Evolutionary conservation across 352 stramenopile species (phyloP).

Genomic region (Thraustochytrium striatum): DNA sequence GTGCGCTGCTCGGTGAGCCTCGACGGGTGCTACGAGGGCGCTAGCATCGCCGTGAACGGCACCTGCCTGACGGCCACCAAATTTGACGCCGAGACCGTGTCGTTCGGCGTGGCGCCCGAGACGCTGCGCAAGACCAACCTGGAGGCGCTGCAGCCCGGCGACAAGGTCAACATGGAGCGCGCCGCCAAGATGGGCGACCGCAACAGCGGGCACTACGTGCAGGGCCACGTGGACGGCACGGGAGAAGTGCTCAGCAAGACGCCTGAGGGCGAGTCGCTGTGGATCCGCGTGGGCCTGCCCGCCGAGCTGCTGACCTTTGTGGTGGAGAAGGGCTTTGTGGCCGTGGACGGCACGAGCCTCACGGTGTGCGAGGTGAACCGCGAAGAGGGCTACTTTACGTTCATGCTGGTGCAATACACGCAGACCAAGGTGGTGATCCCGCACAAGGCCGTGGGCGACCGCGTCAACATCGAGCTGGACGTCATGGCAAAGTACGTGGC

Average conservation of each 20-base stretch:
- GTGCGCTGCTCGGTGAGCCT: conserved; percentile 53
- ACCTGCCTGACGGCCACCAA: conserved; percentile 93
- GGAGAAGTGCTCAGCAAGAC: conserved; percentile 79
- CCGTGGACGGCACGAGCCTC: conserved; percentile 94
- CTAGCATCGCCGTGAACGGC: conserved; percentile 93
- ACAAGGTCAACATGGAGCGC: conserved; percentile 90
- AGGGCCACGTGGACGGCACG: conserved; percentile 94
- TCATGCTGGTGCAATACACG: conserved; percentile 98
- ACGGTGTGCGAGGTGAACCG: conserved; percentile 79
- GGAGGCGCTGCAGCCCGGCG: conserved; percentile 64
- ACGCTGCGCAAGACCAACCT: conserved; percentile 88
- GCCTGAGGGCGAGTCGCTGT: conserved; percentile 89
- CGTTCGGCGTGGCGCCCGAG: conserved; percentile 90
- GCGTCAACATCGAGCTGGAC: conserved; percentile 85
- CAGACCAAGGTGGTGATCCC: conserved; percentile 93
- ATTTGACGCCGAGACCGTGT: conserved; percentile 73
- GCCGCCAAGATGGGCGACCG: conserved; percentile 76
- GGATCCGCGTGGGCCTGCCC: conserved; percentile 77
- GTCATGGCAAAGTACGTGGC: conserved; percentile 84
- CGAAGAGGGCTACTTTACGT: conserved; percentile 85
- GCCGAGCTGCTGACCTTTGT: conserved; percentile 84
- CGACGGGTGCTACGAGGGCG: conserved; percentile 78
- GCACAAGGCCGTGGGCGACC: conserved; percentile 75
- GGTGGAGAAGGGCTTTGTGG: conserved; percentile 88
- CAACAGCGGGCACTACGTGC: conserved; percentile 97